Evolutionary conservation across 2,329 filamentous ascomycete genomes (phyloP).

Genomic region (Alternaria sp.): DNA sequence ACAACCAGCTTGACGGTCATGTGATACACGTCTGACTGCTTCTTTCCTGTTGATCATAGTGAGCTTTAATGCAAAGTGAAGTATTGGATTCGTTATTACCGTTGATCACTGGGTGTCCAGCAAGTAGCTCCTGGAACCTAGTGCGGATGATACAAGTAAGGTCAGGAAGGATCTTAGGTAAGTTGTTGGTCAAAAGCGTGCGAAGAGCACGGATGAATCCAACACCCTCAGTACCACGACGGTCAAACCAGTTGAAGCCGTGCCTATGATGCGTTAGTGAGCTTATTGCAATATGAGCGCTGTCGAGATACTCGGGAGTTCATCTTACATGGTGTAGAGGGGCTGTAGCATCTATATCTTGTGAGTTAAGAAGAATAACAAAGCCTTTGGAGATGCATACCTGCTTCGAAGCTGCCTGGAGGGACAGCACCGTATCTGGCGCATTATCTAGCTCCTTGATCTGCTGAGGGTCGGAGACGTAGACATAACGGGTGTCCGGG

Average conservation of each 20-base stretch:
- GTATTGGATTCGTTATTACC: background rate
- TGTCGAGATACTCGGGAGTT: background rate
- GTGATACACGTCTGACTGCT: constrained; percentile 20
- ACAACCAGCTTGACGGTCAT: constrained; percentile 27
- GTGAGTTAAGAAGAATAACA: background rate
- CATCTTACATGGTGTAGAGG: constrained; percentile 23
- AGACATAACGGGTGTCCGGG: constrained; percentile 28
- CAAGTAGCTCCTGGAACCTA: constrained; percentile 22
- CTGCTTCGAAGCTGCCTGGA: constrained; percentile 30
- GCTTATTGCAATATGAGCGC: background rate
- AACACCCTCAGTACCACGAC: constrained; percentile 38
- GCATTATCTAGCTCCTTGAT: constrained; percentile 31
- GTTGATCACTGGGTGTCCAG: constrained; percentile 13
- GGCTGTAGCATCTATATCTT: constrained; percentile 22
- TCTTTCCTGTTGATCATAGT: constrained; percentile 12
- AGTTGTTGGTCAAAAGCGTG: constrained; percentile 34
- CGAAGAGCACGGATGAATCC: constrained; percentile 33
- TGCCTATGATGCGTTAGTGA: constrained; percentile 33
- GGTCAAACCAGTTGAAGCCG: constrained; percentile 45
- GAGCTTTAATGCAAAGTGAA: background rate
- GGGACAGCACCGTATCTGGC: constrained; percentile 25
- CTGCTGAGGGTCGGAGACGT: constrained; percentile 24
- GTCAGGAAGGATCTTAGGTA: constrained; percentile 27
- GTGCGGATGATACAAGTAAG: constrained; percentile 22
- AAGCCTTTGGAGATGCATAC: constrained; percentile 3